Percentiles rank a stretch among this genome's conserved stretches.
Conservation (phyloP, 73 alveolate genomes). For the Paramecium primaurelia region DNA sequence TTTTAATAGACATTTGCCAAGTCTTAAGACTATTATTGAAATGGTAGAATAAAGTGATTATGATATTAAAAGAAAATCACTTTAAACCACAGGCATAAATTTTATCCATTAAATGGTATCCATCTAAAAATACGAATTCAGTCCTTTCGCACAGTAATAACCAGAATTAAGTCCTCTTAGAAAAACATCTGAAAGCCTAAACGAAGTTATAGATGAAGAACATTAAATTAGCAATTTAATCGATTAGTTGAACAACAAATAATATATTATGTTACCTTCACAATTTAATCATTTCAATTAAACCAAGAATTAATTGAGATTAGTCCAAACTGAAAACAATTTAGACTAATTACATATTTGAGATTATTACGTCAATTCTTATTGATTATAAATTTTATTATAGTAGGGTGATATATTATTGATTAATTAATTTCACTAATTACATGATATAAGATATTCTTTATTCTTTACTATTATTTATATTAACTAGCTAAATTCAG, state of each 20-base stretch:
- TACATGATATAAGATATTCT: too few species aligned
- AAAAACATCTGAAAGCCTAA: not conserved
- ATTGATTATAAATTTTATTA: not conserved
- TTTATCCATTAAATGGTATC: not conserved
- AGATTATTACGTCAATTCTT: not conserved
- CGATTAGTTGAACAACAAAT: not conserved
- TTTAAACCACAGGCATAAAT: not conserved
- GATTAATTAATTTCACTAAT: not conserved
- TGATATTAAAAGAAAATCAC: not conserved
- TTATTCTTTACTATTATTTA: too few species aligned
- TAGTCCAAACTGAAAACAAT: not conserved
- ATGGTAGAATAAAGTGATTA: not conserved
- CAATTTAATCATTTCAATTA: not conserved
- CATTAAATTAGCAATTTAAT: not conserved
- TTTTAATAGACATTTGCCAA: not conserved
- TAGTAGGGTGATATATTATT: too few species aligned
- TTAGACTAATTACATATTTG: not conserved
- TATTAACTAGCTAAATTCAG: not conserved
- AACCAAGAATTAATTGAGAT: not conserved
- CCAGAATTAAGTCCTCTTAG: not conserved
- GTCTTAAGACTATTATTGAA: not conserved
- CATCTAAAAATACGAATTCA: not conserved
- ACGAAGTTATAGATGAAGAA: not conserved
- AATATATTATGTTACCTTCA: not conserved
- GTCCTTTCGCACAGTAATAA: not conserved